Evolutionary conservation across 2,329 filamentous ascomycete species (phyloP), one percentile per base, ranked within the genome.

Genomic region (Exophiala phaeomuriformis): DNA sequence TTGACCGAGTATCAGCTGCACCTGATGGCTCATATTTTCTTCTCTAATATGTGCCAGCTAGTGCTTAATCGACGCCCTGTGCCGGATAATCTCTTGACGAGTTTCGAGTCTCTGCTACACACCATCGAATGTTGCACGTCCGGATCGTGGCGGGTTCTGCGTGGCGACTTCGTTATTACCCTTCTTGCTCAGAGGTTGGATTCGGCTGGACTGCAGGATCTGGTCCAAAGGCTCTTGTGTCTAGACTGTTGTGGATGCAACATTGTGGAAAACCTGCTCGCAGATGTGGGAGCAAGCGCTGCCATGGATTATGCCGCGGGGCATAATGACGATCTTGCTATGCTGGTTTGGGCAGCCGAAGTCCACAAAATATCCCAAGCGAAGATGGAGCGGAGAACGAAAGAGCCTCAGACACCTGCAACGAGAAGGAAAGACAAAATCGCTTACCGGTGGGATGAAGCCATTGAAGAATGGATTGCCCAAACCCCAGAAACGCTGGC

Each of bases 391-490:
- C 35, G 28, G 19, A 40, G 12, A 37, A 12, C 36, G 7, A 31
- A 54, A 64, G 54, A 48, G 29, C 57, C 43, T 49, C 49, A 2
- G 28, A 37, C 35, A 5, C 37, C 60, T 47, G 61, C 58, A n/a
- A 47, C 49, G 4, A 61, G 59, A 28, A 42, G 54, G 6, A 46
- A n/a, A 46, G 39, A 32, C 35, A 46, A 28, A 33, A 10, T 28
- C 10, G 64, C 58, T 64, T 78, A 71, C 65, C 66, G 74, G 32
- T 81, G 77, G 77, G 78, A 80, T 62, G 77, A 79, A 61, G 75
- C 73, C 42, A 79, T 81, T 62, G 73, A 75, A 35, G 78, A 80
- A 64, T 81, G 78, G 77, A 73, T 81, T 47, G 75, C 71, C 12
- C 70, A 67, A 37, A 78, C 75, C 42, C 77, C 77, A 30, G 65